Conservation (phyloP, 225 moss, liverwort and hornwort genomes). For the Pseudisothecium myosuroides region DNA sequence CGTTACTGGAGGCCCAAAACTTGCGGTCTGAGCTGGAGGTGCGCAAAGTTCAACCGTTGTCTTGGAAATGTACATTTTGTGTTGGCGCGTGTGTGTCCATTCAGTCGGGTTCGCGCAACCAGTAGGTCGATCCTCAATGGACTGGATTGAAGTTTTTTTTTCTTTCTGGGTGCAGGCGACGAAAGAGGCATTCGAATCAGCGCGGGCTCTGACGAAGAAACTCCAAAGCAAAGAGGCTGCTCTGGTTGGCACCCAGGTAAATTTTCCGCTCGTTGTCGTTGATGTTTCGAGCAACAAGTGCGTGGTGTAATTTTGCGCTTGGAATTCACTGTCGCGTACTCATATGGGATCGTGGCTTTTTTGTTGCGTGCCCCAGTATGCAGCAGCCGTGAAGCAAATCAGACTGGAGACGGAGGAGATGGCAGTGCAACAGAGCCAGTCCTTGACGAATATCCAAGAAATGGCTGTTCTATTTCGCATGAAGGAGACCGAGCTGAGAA, state of each 20-base stretch:
- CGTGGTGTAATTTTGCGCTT: not conserved
- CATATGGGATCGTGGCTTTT: not conserved
- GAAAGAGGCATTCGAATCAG: constrained; percentile 36
- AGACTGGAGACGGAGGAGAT: constrained; percentile 63
- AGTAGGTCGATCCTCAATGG: not conserved
- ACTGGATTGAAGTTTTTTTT: not conserved
- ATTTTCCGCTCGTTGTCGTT: not conserved
- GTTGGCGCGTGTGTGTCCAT: not conserved
- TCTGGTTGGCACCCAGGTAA: constrained; percentile 52
- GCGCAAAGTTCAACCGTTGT: not conserved
- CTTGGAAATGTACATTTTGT: not conserved
- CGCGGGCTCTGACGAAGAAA: constrained; percentile 31
- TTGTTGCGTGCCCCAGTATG: constrained; percentile 34
- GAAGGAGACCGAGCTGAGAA: constrained; percentile 66
- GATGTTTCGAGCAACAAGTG: not conserved
- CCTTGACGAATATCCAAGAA: constrained; percentile 49
- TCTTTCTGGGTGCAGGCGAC: constrained; percentile 11
- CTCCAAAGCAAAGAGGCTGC: constrained; percentile 46
- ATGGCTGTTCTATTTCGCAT: constrained; percentile 52
- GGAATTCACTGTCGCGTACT: not conserved
- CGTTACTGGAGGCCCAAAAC: constrained; percentile 28
- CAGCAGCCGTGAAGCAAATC: constrained; percentile 49
- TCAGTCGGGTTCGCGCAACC: not conserved
- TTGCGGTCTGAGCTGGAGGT: constrained; percentile 67
- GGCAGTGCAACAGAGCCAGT: constrained; percentile 56